These are phyloP conservation scores for Monosporascus ibericus DNA, from an alignment of 2,329 filamentous ascomycete species.

Conservation along the genomic window DNA sequence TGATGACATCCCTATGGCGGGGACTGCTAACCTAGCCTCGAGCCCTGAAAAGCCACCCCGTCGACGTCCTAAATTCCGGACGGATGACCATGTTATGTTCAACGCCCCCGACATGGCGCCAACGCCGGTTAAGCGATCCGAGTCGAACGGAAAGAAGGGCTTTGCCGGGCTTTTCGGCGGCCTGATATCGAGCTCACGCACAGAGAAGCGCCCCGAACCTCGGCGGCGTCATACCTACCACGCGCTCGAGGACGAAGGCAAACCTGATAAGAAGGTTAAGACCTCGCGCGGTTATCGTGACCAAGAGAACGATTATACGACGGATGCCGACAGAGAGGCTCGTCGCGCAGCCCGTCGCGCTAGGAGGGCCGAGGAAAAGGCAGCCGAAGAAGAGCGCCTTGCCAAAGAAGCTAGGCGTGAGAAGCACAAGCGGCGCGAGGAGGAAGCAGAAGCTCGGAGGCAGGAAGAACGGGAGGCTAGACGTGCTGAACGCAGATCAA, in stretches of 20 bases:
- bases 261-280: constrained; percentile 29
- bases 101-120: constrained; percentile 44
- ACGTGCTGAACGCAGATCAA: constrained; percentile 46
- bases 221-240: constrained; percentile 46
- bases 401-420: constrained; percentile 51
- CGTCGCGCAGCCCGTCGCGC: constrained; percentile 57
- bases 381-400: constrained; percentile 47
- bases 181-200: constrained; percentile 40
- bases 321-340: constrained; percentile 55
- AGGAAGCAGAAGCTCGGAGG: constrained; percentile 47
- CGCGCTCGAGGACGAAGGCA: constrained; percentile 44
- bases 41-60: constrained; percentile 42
- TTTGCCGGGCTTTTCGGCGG: constrained; percentile 58
- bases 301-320: constrained; percentile 42
- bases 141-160: constrained; percentile 56
- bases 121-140: constrained; percentile 52
- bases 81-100: constrained; percentile 56
- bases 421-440: constrained; percentile 47
- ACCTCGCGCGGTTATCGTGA: constrained; percentile 34
- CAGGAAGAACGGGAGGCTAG: constrained; percentile 55
- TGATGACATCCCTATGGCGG: constrained; percentile 45
- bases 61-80: constrained; percentile 40
- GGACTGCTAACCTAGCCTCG: constrained; percentile 30
- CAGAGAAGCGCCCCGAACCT: constrained; percentile 36
- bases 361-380: constrained; percentile 48